Conservation (phyloP, 305 asterid species). For the Solanum chacoense region DNA sequence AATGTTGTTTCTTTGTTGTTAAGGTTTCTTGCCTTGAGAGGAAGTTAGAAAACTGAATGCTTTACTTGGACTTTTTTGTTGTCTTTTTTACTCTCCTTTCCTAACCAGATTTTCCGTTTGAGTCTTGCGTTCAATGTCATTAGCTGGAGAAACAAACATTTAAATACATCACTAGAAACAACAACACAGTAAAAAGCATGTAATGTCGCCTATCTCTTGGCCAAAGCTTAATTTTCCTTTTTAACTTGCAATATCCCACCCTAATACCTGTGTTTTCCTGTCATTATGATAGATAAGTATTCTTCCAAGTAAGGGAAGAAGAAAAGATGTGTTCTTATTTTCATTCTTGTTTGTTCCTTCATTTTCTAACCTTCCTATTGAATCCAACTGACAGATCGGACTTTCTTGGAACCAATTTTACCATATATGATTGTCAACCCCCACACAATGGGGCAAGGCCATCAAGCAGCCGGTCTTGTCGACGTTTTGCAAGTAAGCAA, state of each 20-base stretch:
- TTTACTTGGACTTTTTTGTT: background rate
- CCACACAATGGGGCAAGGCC: conserved; percentile 81
- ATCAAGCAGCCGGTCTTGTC: conserved; percentile 55
- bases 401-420: conserved; percentile 85
- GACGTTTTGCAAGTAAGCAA: conserved; percentile 79
- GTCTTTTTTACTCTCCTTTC: background rate
- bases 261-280: background rate
- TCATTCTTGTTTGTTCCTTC: background rate
- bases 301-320: background rate
- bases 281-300: background rate
- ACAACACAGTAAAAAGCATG: background rate
- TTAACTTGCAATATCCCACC: background rate
- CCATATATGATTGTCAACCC: conserved; percentile 76
- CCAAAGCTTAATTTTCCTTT: background rate
- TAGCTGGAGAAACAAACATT: background rate
- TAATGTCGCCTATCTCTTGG: background rate
- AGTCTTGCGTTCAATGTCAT: background rate
- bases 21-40: background rate
- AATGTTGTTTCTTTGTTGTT: background rate
- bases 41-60: background rate
- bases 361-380: background rate
- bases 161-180: background rate
- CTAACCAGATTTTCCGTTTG: background rate
- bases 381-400: conserved; percentile 50
- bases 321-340: background rate